A percentile compares a stretch with the other conserved stretches of the same genome.
Conservation (phyloP, 2,329 filamentous ascomycete genomes). For the Colletotrichum abscissum region DNA sequence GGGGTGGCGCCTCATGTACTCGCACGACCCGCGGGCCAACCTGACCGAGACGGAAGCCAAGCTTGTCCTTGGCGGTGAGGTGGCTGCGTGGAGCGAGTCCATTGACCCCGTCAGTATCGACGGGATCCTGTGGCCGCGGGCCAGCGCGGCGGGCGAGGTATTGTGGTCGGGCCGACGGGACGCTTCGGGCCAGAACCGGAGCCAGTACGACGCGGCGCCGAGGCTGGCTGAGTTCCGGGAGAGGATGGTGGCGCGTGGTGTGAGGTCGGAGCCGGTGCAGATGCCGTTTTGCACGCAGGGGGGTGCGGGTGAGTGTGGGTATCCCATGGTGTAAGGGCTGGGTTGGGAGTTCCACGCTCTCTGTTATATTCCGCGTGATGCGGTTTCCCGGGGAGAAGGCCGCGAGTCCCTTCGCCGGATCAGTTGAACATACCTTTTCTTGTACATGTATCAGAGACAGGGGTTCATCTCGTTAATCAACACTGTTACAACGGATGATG, state of each 20-base stretch:
- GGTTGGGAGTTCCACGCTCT: too few species aligned
- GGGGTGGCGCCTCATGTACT: slow-evolving; percentile 85
- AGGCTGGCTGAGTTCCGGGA: slow-evolving; percentile 82
- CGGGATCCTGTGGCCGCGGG: slow-evolving; percentile 81
- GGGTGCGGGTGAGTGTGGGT: slow-evolving; percentile 46
- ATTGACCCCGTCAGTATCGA: slow-evolving; percentile 81
- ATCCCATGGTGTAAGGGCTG: slow-evolving; percentile 9
- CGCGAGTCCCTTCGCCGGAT: too few species aligned
- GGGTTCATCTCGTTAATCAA: background rate
- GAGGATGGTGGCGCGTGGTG: slow-evolving; percentile 75
- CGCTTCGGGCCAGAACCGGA: slow-evolving; percentile 73
- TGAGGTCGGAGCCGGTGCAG: slow-evolving; percentile 73
- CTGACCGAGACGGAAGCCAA: slow-evolving; percentile 71
- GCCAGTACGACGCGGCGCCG: slow-evolving; percentile 75
- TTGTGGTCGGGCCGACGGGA: slow-evolving; percentile 82
- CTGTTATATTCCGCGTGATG: too few species aligned
- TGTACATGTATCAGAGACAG: background rate
- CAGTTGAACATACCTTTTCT: background rate
- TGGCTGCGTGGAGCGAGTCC: slow-evolving; percentile 86
- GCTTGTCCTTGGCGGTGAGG: slow-evolving; percentile 84
- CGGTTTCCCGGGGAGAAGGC: background rate
- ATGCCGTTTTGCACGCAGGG: slow-evolving; percentile 79
- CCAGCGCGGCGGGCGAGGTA: slow-evolving; percentile 79
- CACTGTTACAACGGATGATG: background rate
- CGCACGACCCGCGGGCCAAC: slow-evolving; percentile 77